Base-by-base conservation (phyloP, 345 rosid species). In the Lepidium didymum region DNA sequence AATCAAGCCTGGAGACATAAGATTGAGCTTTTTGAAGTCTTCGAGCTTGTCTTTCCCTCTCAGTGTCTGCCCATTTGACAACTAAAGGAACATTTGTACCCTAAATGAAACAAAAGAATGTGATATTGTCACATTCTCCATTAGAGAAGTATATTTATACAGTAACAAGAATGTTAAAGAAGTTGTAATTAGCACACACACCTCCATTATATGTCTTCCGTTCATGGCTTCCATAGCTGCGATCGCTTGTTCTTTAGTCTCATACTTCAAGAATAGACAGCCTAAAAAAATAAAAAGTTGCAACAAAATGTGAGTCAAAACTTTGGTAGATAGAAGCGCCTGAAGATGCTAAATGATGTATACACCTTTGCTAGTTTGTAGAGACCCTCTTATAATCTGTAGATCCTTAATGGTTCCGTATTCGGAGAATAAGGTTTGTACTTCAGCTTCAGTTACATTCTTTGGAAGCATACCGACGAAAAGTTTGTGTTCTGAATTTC, bases 11-110 rank as follows among this genome's bases (percentile, higher is more conserved):
- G 38, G 83, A 75, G 56, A 80, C 83, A 69, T 82, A 84, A 14
- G 87, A 87, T 41, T 86, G 97, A 67, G 86, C 88, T 79, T 86
- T 95, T 71, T 85, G 97, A 51, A 91, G 90, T 79, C 90, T 81
- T 31, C 99, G 86, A 19, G 96, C 81, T 76, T 84, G 90, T 74
- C 97, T 86, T 83, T 95, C 99, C 79, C 81, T 95, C 77, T 95
- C 99, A 11, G 97, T 95, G 78, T 95, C 99, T 56, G 99, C 99
- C 99, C 99, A 95, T 83, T 95, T 95, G 78, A 91, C 96, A 77
- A 95, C 90, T 81, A 95, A 76, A 70, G 97, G 99, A 72, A 91
- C 92, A 76, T 75, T 87, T 67, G 97, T 83, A 78, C 99, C 99
- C 99, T 91, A 67, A 53, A 36, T 70, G 46, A 79, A 78, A 57